phyloP scores from a whole-genome alignment of 1,139 yeast species.

The Eremothecium sinecaudum region DNA sequence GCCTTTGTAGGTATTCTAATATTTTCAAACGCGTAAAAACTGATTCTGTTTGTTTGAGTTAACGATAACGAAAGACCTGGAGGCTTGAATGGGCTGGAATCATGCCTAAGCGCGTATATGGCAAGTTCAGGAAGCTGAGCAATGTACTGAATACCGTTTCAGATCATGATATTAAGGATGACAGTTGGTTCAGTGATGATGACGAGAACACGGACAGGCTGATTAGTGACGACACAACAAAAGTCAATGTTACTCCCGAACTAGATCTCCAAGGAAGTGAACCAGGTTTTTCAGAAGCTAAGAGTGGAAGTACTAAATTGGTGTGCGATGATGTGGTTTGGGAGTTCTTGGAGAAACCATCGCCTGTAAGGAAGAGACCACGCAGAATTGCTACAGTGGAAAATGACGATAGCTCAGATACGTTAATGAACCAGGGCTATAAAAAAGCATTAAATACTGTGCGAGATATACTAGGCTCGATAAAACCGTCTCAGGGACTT shows the following conservation, averaged over 20 bases:
- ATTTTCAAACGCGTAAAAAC: too few species aligned
- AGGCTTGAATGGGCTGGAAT: too few species aligned
- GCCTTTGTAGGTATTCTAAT: too few species aligned
- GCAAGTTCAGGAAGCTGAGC: constrained; percentile 5
- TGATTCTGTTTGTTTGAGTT: too few species aligned
- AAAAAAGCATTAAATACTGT: constrained; percentile 10
- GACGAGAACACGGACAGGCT: neutral
- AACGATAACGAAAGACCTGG: too few species aligned
- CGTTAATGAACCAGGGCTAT: constrained; percentile 5
- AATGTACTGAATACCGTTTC: neutral
- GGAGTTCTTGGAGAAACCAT: constrained; percentile 11
- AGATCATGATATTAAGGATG: constrained; percentile 1
- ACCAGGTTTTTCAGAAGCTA: neutral
- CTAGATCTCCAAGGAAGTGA: neutral
- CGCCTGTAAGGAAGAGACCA: constrained; percentile 14
- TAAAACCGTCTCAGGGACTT: constrained; percentile 6
- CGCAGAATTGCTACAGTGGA: constrained; percentile 7
- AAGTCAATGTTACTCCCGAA: neutral
- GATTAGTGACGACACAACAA: constrained; percentile 4
- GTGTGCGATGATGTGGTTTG: constrained; percentile 8
- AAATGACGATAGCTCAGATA: constrained; percentile 1
- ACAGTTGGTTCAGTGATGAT: constrained; percentile 2
- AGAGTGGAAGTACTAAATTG: neutral
- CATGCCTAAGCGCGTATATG: constrained; percentile 12
- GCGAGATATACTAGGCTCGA: constrained; percentile 7